Evolutionary conservation across 805 yeast species (phyloP).

Genomic region (Yamadazyma philogaea): DNA sequence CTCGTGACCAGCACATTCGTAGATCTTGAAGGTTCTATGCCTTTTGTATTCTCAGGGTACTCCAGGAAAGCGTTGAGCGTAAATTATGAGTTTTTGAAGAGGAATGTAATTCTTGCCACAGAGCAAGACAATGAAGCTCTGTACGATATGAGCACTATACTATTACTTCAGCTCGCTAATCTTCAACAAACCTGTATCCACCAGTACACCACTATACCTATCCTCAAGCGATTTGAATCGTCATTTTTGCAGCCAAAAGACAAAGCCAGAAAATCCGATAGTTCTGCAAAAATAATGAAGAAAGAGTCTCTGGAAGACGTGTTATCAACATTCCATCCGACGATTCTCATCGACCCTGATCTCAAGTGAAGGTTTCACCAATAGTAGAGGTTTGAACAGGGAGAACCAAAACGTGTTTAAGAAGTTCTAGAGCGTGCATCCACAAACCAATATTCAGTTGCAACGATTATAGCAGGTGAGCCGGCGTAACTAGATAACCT

Average conservation of each 20-base stretch:
- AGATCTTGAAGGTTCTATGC: constrained; percentile 27
- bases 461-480: neutral
- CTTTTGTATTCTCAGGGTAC: constrained; percentile 30
- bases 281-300: neutral
- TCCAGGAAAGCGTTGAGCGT: constrained; percentile 24
- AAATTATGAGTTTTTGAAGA: constrained; percentile 16
- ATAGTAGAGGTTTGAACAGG: too few relatives aligned
- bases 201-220: neutral
- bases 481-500: too few relatives aligned
- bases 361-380: too few relatives aligned
- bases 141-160: neutral
- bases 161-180: neutral
- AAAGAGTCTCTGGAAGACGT: neutral
- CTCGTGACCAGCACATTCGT: constrained; percentile 19
- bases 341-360: neutral
- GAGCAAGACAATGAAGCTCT: neutral
- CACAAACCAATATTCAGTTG: neutral
- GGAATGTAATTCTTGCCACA: neutral
- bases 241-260: constrained; percentile 1
- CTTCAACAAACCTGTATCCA: neutral
- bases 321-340: neutral
- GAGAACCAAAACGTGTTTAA: too few relatives aligned
- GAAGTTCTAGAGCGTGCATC: too few relatives aligned
- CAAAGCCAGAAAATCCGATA: neutral
- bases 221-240: neutral